These are phyloP conservation scores for Silene coronaria DNA, from an alignment of 179 eudicot species.

Conservation along the genomic window DNA sequence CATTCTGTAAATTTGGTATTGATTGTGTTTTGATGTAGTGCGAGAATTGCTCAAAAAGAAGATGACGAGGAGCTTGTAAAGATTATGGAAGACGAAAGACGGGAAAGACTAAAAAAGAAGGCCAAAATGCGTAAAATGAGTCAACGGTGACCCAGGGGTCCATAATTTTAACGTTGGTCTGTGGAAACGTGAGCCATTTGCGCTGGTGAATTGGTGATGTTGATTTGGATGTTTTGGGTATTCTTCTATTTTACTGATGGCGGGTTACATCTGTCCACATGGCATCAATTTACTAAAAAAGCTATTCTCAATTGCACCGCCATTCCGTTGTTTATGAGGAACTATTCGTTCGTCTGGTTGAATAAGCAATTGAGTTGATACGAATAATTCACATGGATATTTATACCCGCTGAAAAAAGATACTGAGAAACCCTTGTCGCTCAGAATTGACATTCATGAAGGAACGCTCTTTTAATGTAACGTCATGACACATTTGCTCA, in stretches of 20 bases:
- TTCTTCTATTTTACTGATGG: too few relatives aligned
- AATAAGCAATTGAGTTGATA: neutral
- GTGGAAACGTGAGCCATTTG: neutral
- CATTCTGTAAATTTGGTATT: neutral
- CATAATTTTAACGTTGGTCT: neutral
- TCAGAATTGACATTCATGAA: neutral
- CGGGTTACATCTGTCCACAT: neutral
- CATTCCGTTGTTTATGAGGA: neutral
- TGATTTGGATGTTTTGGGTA: neutral
- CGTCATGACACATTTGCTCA: neutral
- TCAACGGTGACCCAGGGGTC: conserved; percentile 20
- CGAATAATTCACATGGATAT: neutral
- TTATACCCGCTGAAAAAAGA: neutral
- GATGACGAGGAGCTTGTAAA: conserved; percentile 57
- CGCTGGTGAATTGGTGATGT: neutral
- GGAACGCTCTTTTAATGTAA: neutral
- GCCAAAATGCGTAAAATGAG: conserved; percentile 54
- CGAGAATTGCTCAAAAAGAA: conserved; percentile 50
- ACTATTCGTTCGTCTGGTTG: neutral
- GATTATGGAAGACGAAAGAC: conserved; percentile 67
- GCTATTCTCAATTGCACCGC: neutral
- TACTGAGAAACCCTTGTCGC: neutral
- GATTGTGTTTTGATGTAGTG: conserved; percentile 36
- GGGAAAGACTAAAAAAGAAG: conserved; percentile 40
- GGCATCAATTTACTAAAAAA: neutral